These are phyloP conservation scores for Piromyces finnis DNA, from an alignment of 192 early-diverging fungal genomes.

Conservation along the genomic window DNA sequence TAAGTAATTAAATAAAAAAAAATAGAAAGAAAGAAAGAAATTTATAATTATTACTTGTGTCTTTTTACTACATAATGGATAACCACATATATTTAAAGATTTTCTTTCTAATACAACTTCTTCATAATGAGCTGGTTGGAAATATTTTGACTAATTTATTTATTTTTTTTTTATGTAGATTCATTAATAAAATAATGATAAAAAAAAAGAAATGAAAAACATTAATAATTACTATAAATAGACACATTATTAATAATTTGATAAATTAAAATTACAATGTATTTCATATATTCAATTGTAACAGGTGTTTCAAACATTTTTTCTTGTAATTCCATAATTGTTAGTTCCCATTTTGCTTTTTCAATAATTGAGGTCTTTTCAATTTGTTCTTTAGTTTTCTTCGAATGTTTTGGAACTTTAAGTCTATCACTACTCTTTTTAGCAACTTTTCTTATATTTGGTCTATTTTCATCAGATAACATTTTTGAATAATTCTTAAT, in stretches of 20 bases:
- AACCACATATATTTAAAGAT: slow-evolving; percentile 53
- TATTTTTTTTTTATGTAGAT: too few species aligned
- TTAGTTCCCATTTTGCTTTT: neutral
- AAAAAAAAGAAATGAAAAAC: neutral
- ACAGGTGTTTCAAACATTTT: neutral
- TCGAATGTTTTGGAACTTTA: neutral
- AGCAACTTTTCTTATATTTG: neutral
- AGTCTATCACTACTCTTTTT: neutral
- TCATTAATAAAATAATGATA: too few species aligned
- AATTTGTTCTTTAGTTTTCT: neutral
- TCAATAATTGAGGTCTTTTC: neutral
- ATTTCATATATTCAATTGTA: neutral
- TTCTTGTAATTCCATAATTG: neutral
- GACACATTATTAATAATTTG: too few species aligned
- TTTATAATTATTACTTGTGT: neutral
- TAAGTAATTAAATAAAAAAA: too few species aligned
- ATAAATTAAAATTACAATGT: neutral
- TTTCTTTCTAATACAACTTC: slow-evolving; percentile 57
- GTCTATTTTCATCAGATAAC: neutral
- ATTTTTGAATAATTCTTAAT: neutral
- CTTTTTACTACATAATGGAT: slow-evolving; percentile 52
- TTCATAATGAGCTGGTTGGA: slow-evolving; percentile 45
- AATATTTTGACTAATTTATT: slow-evolving; percentile 22
- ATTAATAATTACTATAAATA: too few species aligned
- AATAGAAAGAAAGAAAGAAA: too few species aligned